A percentile compares a stretch with the other conserved stretches of the same genome.
These are phyloP conservation scores for Pseudofabraea citricarpa DNA, from an alignment of 2,329 filamentous ascomycete genomes.

Conservation along the genomic window DNA sequence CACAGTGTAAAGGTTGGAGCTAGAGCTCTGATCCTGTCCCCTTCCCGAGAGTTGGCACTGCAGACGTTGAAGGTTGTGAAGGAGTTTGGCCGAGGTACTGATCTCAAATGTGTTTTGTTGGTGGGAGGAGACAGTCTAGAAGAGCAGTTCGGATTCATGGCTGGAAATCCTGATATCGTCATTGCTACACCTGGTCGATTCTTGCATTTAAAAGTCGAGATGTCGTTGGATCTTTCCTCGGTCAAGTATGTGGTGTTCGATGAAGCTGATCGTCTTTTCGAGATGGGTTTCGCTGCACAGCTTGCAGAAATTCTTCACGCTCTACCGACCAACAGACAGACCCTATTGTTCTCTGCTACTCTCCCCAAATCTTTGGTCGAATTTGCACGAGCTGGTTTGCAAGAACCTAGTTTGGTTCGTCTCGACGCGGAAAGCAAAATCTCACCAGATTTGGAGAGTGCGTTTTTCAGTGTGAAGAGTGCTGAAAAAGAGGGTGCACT, in stretches of 20 bases:
- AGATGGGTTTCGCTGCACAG: constrained; percentile 97
- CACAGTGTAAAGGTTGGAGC: constrained; percentile 86
- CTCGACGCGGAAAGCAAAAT: constrained; percentile 94
- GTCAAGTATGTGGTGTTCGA: constrained; percentile 96
- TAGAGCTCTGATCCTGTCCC: constrained; percentile 82
- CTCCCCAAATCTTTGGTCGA: constrained; percentile 91
- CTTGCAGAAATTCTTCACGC: constrained; percentile 89
- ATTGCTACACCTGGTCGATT: constrained; percentile 97
- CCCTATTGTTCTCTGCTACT: constrained; percentile 90
- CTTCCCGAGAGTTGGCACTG: constrained; percentile 87
- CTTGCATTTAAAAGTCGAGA: constrained; percentile 93
- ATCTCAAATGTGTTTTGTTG: constrained; percentile 82
- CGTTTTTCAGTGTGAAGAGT: constrained; percentile 90
- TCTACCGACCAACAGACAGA: constrained; percentile 79
- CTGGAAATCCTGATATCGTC: constrained; percentile 91
- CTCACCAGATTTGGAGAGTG: constrained; percentile 90
- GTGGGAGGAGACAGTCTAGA: constrained; percentile 95
- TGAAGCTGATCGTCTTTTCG: constrained; percentile 93
- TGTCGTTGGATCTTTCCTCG: constrained; percentile 85
- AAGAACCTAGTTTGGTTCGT: constrained; percentile 86
- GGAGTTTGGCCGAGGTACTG: constrained; percentile 84
- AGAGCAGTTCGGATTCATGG: constrained; percentile 91
- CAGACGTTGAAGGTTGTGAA: constrained; percentile 97
- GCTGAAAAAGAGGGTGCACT: constrained; percentile 91
- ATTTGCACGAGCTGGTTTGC: constrained; percentile 87